Base-by-base conservation (phyloP, 106 monocot species). In the Vanilla planifolia region DNA sequence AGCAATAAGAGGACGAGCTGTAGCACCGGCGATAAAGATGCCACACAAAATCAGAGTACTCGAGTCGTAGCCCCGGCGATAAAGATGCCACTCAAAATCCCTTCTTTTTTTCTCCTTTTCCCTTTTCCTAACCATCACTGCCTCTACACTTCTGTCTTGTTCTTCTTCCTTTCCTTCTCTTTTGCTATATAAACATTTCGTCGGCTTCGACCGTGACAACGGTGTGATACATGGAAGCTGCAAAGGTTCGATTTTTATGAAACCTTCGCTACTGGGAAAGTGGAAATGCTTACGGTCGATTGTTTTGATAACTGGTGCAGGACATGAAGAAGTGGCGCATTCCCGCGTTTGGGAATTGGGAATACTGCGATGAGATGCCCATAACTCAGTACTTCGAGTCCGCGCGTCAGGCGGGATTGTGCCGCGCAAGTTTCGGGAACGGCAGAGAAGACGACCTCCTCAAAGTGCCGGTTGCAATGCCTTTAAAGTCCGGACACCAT, bases 331-430 rank as follows among this genome's bases (percentile, higher is more conserved):
- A 53, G 60, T 39, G 40, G 2, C 66, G 66, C 42, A 65, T 77
- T 10, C 72, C 72, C 35, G 64, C 64, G 33, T 72, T 72, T 26
- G 72, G 72, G n/a, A 57, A 65, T 47, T 72, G 72, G 72, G 56
- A 72, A 44, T 72, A 42, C 42, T 56, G 55, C 47, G 72, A 58
- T 22, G 57, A 56, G 42, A 24, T 72, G 48, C 72, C 72, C 20
- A 65, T 72, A 53, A 65, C 56, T 23, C 53, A 65, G 23, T 72
- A 63, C 51, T 72, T 72, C 35, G 72, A 72, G 33, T 57, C 72
- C 7, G 62, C 72, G 10, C 33, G 56, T 33, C 65, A 77, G 24
- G 71, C 71, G n/a, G 65, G 71, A 6, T 60, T 77, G 33, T 40
- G 60, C 27, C 45, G 60, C 33, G 19, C 34, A 8, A 19, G 57